phyloP scores from a whole-genome alignment of 179 eudicot species.

The Silene vulgaris region DNA sequence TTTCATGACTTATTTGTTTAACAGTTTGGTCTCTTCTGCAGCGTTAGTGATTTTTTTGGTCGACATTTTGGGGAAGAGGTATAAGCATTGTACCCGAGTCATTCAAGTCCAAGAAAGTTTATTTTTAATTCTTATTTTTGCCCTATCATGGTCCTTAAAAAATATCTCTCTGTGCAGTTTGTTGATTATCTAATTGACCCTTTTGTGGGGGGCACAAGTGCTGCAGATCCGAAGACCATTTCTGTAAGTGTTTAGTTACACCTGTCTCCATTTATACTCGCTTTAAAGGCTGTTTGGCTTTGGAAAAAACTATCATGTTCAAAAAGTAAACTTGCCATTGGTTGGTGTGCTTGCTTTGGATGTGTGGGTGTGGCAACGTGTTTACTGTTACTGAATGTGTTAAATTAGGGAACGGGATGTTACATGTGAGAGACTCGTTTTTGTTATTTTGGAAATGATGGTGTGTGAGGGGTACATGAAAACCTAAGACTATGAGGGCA shows the following conservation, averaged over 20 bases:
- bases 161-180: slow-evolving; percentile 39
- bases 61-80: slow-evolving; percentile 99
- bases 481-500: background rate
- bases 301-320: background rate
- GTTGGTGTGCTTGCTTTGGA: background rate
- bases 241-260: slow-evolving; percentile 55
- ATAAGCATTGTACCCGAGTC: slow-evolving; percentile 10
- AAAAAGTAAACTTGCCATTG: background rate
- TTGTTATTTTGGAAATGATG: slow-evolving; percentile 4
- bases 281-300: slow-evolving; percentile 12
- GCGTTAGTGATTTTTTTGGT: slow-evolving; percentile 80
- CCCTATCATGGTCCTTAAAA: slow-evolving; percentile 11
- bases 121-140: slow-evolving; percentile 5
- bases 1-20: slow-evolving; percentile 3
- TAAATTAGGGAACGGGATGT: background rate
- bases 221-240: slow-evolving; percentile 86
- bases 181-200: slow-evolving; percentile 93
- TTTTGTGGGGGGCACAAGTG: slow-evolving; percentile 87
- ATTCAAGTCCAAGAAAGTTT: background rate
- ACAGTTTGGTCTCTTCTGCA: slow-evolving; percentile 35
- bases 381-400: background rate
- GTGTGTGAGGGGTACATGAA: slow-evolving; percentile 1
- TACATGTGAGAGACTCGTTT: background rate
- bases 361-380: background rate
- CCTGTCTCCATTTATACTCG: slow-evolving; percentile 9